A percentile compares a stretch with the other conserved stretches of the same genome.
Conservation (phyloP, 148 eudicot species). For the Gaultheria prostrata region DNA sequence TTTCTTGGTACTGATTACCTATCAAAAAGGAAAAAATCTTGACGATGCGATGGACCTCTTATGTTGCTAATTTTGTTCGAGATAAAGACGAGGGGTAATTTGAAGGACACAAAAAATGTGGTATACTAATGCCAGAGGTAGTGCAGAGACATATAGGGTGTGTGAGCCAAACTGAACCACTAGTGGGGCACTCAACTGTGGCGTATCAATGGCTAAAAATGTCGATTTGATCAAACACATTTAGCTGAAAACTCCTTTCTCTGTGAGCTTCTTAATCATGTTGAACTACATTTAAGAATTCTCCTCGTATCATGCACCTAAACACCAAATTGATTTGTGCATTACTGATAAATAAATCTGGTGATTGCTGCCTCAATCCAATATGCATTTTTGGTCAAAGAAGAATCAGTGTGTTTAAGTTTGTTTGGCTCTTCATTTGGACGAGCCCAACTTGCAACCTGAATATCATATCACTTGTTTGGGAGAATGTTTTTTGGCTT, state of each 20-base stretch:
- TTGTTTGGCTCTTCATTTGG: not conserved
- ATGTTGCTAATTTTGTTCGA: not conserved
- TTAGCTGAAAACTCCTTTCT: not conserved
- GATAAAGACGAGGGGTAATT: not conserved
- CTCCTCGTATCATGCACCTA: not conserved
- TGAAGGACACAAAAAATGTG: not conserved
- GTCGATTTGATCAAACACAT: not conserved
- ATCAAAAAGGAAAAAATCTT: not conserved
- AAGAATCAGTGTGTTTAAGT: not conserved
- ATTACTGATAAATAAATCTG: not conserved
- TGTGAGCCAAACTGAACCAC: not conserved
- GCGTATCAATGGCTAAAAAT: not conserved
- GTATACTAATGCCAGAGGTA: not conserved
- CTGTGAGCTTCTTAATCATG: not conserved
- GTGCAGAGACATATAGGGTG: not conserved
- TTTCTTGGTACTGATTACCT: not conserved
- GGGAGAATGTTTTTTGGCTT: not conserved
- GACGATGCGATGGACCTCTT: not conserved
- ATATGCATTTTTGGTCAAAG: no score
- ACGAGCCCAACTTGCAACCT: slow-evolving; percentile 4
- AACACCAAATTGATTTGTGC: not conserved
- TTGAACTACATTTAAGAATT: not conserved
- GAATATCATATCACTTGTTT: not conserved
- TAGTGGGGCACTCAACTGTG: not conserved
- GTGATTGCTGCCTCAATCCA: not conserved